phyloP scores from a whole-genome alignment of 768 basidiomycete genomes.

The Pleurotus giganteus region DNA sequence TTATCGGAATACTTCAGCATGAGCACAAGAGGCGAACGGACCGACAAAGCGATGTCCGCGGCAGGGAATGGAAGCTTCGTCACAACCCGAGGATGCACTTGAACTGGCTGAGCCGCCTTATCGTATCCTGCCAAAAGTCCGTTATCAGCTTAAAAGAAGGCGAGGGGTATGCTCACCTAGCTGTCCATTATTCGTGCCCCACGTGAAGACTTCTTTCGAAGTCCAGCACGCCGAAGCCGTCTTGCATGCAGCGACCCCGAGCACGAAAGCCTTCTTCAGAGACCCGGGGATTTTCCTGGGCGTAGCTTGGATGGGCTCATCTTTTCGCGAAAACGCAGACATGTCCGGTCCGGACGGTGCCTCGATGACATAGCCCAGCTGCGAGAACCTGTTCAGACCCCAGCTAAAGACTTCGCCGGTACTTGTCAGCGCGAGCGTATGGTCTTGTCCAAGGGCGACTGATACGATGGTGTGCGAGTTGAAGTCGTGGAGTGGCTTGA shows the following conservation, averaged over 20 bases:
- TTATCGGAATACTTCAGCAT: background rate
- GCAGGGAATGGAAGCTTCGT: slow-evolving; percentile 74
- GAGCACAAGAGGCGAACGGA: slow-evolving; percentile 30
- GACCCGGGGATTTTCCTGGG: slow-evolving; percentile 75
- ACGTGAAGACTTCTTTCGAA: slow-evolving; percentile 66
- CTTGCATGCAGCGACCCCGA: slow-evolving; percentile 85
- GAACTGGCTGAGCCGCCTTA: slow-evolving; percentile 67
- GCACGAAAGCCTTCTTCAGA: slow-evolving; percentile 74
- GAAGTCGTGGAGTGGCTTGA: slow-evolving; percentile 60
- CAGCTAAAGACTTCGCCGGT: slow-evolving; percentile 85
- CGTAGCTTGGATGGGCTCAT: slow-evolving; percentile 73
- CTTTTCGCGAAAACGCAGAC: slow-evolving; percentile 38
- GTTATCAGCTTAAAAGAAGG: background rate
- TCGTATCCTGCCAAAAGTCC: slow-evolving; percentile 86
- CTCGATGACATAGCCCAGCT: slow-evolving; percentile 86
- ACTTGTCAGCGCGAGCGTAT: slow-evolving; percentile 82
- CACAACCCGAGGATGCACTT: slow-evolving; percentile 76
- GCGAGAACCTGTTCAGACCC: slow-evolving; percentile 87
- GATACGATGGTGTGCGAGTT: slow-evolving; percentile 49
- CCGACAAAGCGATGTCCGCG: slow-evolving; percentile 70
- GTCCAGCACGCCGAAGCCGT: slow-evolving; percentile 92
- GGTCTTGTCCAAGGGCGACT: slow-evolving; percentile 91
- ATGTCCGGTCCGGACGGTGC: slow-evolving; percentile 23
- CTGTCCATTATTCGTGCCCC: slow-evolving; percentile 94
- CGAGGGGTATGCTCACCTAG: slow-evolving; percentile 51